Evolutionary conservation across 257 asterid genomes (phyloP), one percentile per base, ranked within the genome.

Genomic region (Gentiana dahurica): DNA sequence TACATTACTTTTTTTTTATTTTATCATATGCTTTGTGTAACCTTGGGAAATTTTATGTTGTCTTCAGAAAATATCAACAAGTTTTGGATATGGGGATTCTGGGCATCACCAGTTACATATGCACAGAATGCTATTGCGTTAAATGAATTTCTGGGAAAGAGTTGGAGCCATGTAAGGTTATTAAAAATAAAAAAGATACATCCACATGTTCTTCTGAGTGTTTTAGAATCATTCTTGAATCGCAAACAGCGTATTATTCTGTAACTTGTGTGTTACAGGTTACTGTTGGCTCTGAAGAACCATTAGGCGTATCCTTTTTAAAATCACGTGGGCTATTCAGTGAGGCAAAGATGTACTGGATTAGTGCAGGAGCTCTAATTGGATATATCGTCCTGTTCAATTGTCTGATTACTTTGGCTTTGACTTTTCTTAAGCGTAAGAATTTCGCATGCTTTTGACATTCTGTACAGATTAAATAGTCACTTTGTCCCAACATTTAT

Each of bases 381-480:
- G 82, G 72, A 51, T 66, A 76, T 66, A 51, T 64, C 5, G 6
- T 69, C 6, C 55, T 72, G 12, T 69, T 64, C 58, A 76, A 76
- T 56, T 45, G 49, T 53, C 57, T 72, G 12, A 69, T 65, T 67
- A 63, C 67, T 33, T 47, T 72, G 51, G 65, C 77, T 53, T 74
- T 76, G 37, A 59, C 79, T 69, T 65, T 65, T 71, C 88, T 91
- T 36, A 91, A 91, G 59, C 87, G 98, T 91, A 73, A 80, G 98
- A 24, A 2, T 12, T 10, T 0, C 1, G 11, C 1, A 32, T 36
- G 12, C 43, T 6, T 36, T 45, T 47, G 32, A 0, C 4, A 38
- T 37, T 49, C 57, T 13, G 47, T 55, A n/a, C 13, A 7, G 12
- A 36, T 11, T 12, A 1, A 32, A 4, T 2, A 12, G 36, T 6